These are phyloP conservation scores for Lyophyllum semitale DNA, from an alignment of 768 basidiomycete genomes.

Conservation along the genomic window DNA sequence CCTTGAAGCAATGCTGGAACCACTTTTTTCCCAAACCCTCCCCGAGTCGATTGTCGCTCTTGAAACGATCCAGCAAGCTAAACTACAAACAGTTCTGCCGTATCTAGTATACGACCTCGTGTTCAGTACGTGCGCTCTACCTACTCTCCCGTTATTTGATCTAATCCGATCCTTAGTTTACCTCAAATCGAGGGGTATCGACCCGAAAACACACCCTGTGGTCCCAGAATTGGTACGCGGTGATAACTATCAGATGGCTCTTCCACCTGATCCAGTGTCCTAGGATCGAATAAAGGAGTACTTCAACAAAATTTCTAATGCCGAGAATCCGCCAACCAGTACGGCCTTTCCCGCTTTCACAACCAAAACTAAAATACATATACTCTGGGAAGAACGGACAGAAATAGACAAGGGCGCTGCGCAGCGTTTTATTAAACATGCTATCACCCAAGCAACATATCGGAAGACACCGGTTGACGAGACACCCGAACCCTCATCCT, in stretches of 20 bases:
- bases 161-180: conserved; percentile 55
- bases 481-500: conserved; percentile 24
- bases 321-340: conserved; percentile 70
- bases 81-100: conserved; percentile 76
- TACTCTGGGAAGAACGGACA: conserved; percentile 32
- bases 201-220: conserved; percentile 79
- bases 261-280: background rate
- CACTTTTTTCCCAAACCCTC: conserved; percentile 67
- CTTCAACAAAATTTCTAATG: conserved; percentile 79
- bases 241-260: background rate
- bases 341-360: conserved; percentile 21
- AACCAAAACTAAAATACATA: background rate
- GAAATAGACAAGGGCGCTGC: conserved; percentile 82
- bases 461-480: conserved; percentile 35
- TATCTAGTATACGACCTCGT: conserved; percentile 84
- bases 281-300: conserved; percentile 79
- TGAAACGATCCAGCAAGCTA: conserved; percentile 78
- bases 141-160: background rate
- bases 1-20: conserved; percentile 67
- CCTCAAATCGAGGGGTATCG: conserved; percentile 76
- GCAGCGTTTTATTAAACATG: conserved; percentile 80
- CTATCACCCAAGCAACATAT: conserved; percentile 65
- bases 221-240: conserved; percentile 64
- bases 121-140: conserved; percentile 59
- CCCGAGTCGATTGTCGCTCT: conserved; percentile 65